Conservation (phyloP, 2,329 filamentous ascomycete species). For the Lasiodiplodia citricola region DNA sequence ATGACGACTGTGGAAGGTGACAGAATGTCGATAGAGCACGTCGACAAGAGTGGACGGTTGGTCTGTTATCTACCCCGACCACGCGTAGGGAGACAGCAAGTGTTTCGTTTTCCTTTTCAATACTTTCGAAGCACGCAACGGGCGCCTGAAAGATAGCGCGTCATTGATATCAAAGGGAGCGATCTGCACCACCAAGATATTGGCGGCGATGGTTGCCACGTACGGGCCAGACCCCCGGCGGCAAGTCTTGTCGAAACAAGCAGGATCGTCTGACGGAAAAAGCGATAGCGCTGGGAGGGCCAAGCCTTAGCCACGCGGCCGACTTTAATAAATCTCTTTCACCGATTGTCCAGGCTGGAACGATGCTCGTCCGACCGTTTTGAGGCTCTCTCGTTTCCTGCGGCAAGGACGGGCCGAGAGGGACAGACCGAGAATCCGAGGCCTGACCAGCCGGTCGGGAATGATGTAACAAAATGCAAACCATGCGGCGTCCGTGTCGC, state of each 20-base stretch:
- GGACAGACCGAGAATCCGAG: constrained; percentile 6
- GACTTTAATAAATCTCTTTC: background rate
- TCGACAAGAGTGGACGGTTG: background rate
- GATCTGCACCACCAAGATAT: background rate
- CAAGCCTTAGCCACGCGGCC: background rate
- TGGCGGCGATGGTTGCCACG: background rate
- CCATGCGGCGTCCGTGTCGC: background rate
- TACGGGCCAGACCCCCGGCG: background rate
- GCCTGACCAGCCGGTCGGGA: constrained; percentile 5
- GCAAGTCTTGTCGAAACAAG: background rate
- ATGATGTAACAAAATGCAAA: background rate
- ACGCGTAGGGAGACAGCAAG: background rate
- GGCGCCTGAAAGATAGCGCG: background rate
- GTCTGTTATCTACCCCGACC: constrained; percentile 2
- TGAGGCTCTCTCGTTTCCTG: background rate
- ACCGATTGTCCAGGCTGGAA: background rate
- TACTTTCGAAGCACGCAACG: background rate
- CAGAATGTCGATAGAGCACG: background rate
- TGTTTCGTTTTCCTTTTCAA: constrained; percentile 6
- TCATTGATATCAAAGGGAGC: background rate
- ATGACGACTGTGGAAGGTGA: constrained; percentile 45
- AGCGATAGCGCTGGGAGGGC: background rate
- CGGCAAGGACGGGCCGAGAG: constrained; percentile 11
- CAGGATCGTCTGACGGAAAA: background rate
- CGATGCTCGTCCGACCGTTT: constrained; percentile 11